Conservation (phyloP, 495 filamentous ascomycete genomes). For the Aspergillus indologenus region DNA sequence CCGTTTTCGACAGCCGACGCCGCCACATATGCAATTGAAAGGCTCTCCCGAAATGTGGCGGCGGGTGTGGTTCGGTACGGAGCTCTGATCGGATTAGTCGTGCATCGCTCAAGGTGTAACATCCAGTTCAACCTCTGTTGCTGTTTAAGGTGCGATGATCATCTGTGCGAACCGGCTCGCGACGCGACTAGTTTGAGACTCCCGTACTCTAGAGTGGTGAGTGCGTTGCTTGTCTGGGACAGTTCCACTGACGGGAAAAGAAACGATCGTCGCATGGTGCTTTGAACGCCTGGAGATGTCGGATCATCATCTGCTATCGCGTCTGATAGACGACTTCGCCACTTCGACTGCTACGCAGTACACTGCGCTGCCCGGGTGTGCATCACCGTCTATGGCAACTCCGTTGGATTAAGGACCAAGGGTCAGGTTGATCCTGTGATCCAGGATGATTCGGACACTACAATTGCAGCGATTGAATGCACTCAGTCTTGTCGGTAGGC, state of each 20-base stretch:
- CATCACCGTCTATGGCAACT: not conserved
- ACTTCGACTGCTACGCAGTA: not conserved
- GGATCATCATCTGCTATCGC: not conserved
- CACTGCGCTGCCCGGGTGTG: not conserved
- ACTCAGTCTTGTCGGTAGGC: not conserved
- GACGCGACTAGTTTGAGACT: not conserved
- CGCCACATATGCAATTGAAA: not conserved
- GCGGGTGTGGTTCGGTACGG: not conserved
- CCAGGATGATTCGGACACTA: not conserved
- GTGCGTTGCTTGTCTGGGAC: not conserved
- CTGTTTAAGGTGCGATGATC: constrained; percentile 2
- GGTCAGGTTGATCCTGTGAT: not conserved
- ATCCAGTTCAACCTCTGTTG: not conserved
- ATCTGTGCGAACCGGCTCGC: not conserved
- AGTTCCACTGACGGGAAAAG: not conserved
- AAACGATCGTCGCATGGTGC: not conserved
- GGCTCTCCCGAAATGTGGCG: not conserved
- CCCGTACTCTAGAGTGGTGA: not conserved
- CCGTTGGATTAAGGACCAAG: not conserved
- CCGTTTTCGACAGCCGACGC: not conserved
- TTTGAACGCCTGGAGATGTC: not conserved
- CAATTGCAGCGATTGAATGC: not conserved
- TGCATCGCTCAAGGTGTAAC: not conserved
- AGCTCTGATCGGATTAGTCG: not conserved
- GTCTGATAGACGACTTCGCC: not conserved